phyloP scores from a whole-genome alignment of 2,329 filamentous ascomycete species.

The Fusarium albidum region DNA sequence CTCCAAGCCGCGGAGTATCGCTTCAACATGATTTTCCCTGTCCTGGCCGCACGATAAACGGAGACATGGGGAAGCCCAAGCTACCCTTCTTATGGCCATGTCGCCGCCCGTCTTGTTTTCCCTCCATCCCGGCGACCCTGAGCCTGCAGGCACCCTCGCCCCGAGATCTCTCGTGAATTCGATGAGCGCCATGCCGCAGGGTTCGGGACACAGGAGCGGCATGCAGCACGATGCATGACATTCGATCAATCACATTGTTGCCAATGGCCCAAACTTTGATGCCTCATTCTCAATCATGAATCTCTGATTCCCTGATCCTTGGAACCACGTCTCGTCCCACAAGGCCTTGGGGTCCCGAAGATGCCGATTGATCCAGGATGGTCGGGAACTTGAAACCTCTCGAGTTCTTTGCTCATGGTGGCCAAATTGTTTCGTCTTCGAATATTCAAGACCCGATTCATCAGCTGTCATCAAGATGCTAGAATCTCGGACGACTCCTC shows the following conservation, averaged over 20 bases:
- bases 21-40: not conserved
- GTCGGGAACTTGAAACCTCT: not conserved
- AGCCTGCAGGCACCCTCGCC: not conserved
- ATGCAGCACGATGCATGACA: conserved; percentile 12
- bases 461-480: not conserved
- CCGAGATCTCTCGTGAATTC: not conserved
- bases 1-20: not conserved
- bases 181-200: conserved; percentile 6
- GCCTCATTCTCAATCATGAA: not conserved
- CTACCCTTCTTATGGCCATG: not conserved
- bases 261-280: not conserved
- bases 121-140: not conserved
- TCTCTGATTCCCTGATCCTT: not conserved
- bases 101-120: not conserved
- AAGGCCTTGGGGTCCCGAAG: conserved; percentile 1
- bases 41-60: conserved; percentile 9
- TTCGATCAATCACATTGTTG: conserved; percentile 12
- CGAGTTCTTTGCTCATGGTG: conserved; percentile 1
- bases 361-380: not conserved
- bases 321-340: not conserved
- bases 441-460: not conserved
- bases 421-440: not conserved
- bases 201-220: conserved; percentile 4
- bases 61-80: not conserved
- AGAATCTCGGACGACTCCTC: conserved; percentile 6